Evolutionary conservation across 805 yeast genomes (phyloP).

Genomic region (Yamadazyma takamatsuzukensis): DNA sequence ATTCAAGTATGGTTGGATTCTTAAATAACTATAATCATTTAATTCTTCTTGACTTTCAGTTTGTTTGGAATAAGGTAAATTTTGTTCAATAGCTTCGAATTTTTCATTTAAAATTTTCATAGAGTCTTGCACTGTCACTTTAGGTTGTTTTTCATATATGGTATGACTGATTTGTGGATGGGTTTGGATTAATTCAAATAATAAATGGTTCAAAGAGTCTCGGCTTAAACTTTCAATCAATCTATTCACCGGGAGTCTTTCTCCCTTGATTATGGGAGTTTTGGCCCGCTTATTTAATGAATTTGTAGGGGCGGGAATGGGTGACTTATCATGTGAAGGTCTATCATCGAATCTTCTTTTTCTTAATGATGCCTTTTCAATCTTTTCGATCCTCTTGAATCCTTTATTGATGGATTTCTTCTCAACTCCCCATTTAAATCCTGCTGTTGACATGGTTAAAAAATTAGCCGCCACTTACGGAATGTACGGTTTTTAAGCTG

Average conservation of each 20-base stretch:
- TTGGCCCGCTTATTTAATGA: conserved; percentile 27
- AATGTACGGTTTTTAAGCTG: too few species aligned
- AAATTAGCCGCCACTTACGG: too few species aligned
- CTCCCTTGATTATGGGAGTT: conserved; percentile 50
- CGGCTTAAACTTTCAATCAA: conserved; percentile 67
- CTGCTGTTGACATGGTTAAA: conserved; percentile 21
- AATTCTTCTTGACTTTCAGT: too few species aligned
- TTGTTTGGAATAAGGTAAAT: conserved; percentile 76
- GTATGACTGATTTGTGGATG: conserved; percentile 62
- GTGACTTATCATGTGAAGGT: conserved; percentile 1
- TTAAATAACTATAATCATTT: conserved; percentile 74
- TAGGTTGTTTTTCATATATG: conserved; percentile 51
- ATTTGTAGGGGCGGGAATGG: too few species aligned
- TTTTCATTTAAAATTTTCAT: conserved; percentile 47
- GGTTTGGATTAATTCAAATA: conserved; percentile 48
- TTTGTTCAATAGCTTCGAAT: conserved; percentile 39
- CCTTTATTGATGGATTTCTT: conserved; percentile 6
- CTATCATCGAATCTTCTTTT: conserved; percentile 16
- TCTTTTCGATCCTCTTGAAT: neutral
- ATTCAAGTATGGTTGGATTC: conserved; percentile 64
- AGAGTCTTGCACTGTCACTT: conserved; percentile 52
- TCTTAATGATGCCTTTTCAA: conserved; percentile 6
- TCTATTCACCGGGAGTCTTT: conserved; percentile 58
- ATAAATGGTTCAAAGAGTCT: conserved; percentile 47
- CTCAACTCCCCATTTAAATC: conserved; percentile 27